These are phyloP conservation scores for Penicillium simplicissimum DNA, from an alignment of 495 filamentous ascomycete genomes.

Conservation along the genomic window DNA sequence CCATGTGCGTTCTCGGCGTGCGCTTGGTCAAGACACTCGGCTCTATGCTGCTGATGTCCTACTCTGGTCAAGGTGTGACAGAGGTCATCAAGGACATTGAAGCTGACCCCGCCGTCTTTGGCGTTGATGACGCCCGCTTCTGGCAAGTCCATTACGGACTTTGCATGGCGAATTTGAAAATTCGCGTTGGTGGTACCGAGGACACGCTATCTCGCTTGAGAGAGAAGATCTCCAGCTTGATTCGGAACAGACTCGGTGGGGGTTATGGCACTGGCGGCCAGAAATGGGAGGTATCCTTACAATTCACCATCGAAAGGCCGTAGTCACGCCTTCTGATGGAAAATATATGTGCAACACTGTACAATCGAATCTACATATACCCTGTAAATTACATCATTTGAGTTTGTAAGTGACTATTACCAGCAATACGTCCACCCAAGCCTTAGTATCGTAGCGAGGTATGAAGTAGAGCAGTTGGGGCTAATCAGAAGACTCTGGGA, in stretches of 20 bases:
- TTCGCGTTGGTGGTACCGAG: conserved; percentile 67
- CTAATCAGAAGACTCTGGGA: not conserved
- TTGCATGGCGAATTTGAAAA: conserved; percentile 90
- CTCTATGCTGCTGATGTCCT: conserved; percentile 93
- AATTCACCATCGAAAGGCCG: conserved; percentile 44
- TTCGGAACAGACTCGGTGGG: conserved; percentile 84
- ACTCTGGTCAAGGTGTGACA: conserved; percentile 64
- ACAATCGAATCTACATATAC: not conserved
- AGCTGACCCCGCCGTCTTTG: conserved; percentile 69
- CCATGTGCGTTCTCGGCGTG: conserved; percentile 84
- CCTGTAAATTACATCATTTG: conserved; percentile 14
- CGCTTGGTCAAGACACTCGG: conserved; percentile 82
- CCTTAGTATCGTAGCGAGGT: not conserved
- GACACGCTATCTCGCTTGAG: conserved; percentile 67
- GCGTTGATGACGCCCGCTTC: conserved; percentile 86
- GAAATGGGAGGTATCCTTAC: conserved; percentile 80
- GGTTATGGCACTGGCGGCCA: conserved; percentile 81
- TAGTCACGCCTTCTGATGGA: conserved; percentile 13
- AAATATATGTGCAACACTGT: not conserved
- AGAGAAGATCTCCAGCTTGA: conserved; percentile 70
- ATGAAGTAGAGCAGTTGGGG: not conserved
- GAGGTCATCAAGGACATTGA: conserved; percentile 84
- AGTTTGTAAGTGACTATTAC: not conserved
- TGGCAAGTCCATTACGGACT: conserved; percentile 99
- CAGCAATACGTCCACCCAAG: not conserved